Evolutionary conservation across 1,284 basidiomycete species (phyloP), one percentile per base, ranked within the genome.

Genomic region (Agroathelia rolfsii): DNA sequence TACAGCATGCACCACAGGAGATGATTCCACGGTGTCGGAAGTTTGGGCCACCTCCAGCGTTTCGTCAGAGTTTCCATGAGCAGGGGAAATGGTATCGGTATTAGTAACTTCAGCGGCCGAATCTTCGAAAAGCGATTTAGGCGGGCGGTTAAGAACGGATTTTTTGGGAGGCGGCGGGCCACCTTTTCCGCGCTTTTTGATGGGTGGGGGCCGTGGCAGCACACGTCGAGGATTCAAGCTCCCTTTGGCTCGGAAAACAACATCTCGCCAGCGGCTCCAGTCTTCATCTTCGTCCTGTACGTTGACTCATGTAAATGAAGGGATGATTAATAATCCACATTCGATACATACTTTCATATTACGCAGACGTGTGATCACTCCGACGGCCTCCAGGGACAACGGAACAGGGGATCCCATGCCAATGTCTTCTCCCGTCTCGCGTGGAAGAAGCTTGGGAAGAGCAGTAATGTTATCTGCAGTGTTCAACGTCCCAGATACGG

Each of bases 351-450:
- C 80, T 67, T 92, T 89, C 73, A 83, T 79, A 50, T 85, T 83
- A 36, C 92, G 69, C 41, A 96, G 55, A n/a, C 72, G 68, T 3
- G 76, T 81, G 42, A 96, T 94, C 13, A 94, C 67, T 4, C 67
- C 69, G n/a, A 89, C 80, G 7, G 87, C 86, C 51, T 92, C 81
- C 3, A 69, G 62, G 6, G 83, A 87, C n/a, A 95, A 62, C 4
- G 77, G 75, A 0, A 94, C 85, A 11, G 88, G 87, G 5, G 86
- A 88, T 0, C 82, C 78, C 68, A 88, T 75, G n/a, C 89, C 88
- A 41, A 93, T 86, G 51, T 92, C 80, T 38, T 80, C 70, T 1
- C 85, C 83, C 0, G 81, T 86, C 58, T 88, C 85, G 34, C 84
- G 70, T 1, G 84, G 84, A 22, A 87, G 61, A 2, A 72, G 58